phyloP scores from a whole-genome alignment of 2,329 filamentous ascomycete species.

The Saccharata proteae region DNA sequence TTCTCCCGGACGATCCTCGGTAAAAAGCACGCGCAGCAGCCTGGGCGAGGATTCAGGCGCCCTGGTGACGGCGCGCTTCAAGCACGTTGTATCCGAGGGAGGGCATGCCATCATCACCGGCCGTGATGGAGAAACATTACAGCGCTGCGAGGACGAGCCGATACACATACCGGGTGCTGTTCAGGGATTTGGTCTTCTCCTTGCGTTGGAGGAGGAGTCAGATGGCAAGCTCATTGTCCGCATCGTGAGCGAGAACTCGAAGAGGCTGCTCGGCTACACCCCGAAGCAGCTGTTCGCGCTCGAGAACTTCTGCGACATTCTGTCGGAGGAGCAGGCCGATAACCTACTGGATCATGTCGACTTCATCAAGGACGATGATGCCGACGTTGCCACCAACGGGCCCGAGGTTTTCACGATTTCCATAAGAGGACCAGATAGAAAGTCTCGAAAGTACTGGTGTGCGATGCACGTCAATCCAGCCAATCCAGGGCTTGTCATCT shows the following conservation, averaged over 20 bases:
- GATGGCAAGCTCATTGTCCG: slow-evolving; percentile 56
- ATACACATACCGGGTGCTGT: slow-evolving; percentile 77
- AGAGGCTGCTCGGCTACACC: slow-evolving; percentile 60
- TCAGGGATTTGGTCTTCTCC: slow-evolving; percentile 65
- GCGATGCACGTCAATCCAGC: slow-evolving; percentile 64
- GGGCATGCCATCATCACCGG: slow-evolving; percentile 78
- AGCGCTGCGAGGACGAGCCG: slow-evolving; percentile 81
- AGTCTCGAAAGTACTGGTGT: slow-evolving; percentile 67
- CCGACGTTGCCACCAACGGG: slow-evolving; percentile 61
- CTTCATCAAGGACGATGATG: slow-evolving; percentile 73
- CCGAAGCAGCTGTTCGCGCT: slow-evolving; percentile 65
- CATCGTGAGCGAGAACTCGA: slow-evolving; percentile 71
- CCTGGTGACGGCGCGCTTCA: slow-evolving; percentile 62
- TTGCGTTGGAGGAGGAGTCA: slow-evolving; percentile 60
- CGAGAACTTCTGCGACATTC: slow-evolving; percentile 67
- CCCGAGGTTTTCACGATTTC: slow-evolving; percentile 78
- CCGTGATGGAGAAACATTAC: slow-evolving; percentile 55
- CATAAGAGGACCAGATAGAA: slow-evolving; percentile 45
- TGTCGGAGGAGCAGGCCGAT: slow-evolving; percentile 73
- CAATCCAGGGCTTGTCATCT: slow-evolving; percentile 62
- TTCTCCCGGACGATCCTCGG: slow-evolving; percentile 18
- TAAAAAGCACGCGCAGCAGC: slow-evolving; percentile 22
- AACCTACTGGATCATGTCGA: slow-evolving; percentile 78
- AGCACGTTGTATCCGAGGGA: slow-evolving; percentile 61
- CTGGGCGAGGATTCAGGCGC: slow-evolving; percentile 26